A percentile compares a stretch with the other conserved stretches of the same genome.
Evolutionary conservation across 2,329 filamentous ascomycete species (phyloP).

Genomic region (Neonectria coccinea): DNA sequence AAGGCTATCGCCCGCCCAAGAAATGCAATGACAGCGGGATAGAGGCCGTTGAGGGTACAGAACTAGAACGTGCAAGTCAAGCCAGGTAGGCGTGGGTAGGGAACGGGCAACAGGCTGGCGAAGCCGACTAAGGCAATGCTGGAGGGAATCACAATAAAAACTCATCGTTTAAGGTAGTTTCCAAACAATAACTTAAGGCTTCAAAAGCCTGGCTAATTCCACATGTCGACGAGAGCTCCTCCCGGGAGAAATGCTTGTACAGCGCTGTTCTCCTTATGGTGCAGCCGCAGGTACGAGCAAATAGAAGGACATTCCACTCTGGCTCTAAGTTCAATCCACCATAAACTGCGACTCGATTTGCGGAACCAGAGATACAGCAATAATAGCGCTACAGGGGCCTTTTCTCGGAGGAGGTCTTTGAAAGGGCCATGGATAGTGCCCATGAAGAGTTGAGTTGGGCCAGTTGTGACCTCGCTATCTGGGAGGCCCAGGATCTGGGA

Average conservation of each 20-base stretch:
- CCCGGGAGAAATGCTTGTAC: constrained; percentile 50
- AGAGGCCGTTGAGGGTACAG: not conserved
- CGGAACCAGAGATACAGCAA: constrained; percentile 58
- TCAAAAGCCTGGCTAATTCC: not conserved
- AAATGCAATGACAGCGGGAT: constrained; percentile 5
- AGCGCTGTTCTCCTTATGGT: constrained; percentile 44
- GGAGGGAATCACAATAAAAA: constrained; percentile 15
- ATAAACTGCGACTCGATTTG: constrained; percentile 54
- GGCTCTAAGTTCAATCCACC: constrained; percentile 58
- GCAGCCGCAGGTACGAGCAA: constrained; percentile 49
- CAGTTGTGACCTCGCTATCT: constrained; percentile 47
- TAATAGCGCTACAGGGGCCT: constrained; percentile 54
- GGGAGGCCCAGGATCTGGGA: constrained; percentile 47
- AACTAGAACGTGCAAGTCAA: constrained; percentile 13
- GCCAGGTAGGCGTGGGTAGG: constrained; percentile 4
- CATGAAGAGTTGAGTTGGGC: constrained; percentile 50
- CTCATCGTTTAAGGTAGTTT: not conserved
- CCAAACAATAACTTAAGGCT: not conserved
- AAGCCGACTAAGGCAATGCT: constrained; percentile 7
- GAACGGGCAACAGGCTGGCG: constrained; percentile 1
- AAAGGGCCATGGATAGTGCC: constrained; percentile 51
- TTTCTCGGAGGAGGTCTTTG: constrained; percentile 46
- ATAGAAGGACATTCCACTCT: constrained; percentile 58
- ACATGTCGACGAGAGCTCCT: constrained; percentile 47
- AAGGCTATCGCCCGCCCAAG: constrained; percentile 8